phyloP scores from a whole-genome alignment of 2,329 filamentous ascomycete genomes.

The Calonectria pteridis region DNA sequence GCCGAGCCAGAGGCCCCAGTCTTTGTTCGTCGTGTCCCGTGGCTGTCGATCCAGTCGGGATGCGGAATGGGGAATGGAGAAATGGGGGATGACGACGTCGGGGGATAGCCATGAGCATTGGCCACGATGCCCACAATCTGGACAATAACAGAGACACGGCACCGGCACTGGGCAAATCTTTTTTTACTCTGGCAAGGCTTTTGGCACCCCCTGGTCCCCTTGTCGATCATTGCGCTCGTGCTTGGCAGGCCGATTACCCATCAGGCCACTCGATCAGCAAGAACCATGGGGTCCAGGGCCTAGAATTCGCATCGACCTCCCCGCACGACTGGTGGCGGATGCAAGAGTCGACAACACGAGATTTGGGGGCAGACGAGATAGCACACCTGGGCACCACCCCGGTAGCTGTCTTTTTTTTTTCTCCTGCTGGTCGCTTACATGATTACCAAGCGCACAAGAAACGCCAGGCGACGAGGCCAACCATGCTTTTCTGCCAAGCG shows the following conservation, averaged over 20 bases:
- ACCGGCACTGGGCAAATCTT: constrained; percentile 10
- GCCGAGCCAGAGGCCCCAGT: constrained; percentile 13
- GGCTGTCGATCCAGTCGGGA: not conserved
- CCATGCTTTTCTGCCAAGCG: constrained; percentile 9
- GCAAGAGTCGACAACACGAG: constrained; percentile 1
- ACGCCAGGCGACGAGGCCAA: not conserved
- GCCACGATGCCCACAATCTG: not conserved
- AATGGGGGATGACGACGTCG: constrained; percentile 17
- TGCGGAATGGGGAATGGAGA: constrained; percentile 11
- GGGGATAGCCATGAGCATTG: constrained; percentile 6
- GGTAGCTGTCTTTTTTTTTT: not conserved
- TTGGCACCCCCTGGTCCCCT: not conserved
- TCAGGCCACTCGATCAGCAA: constrained; percentile 16
- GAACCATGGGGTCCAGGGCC: constrained; percentile 21
- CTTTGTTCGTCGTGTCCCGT: constrained; percentile 11
- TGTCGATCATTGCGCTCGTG: constrained; percentile 24
- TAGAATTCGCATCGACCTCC: constrained; percentile 27
- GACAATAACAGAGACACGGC: constrained; percentile 6
- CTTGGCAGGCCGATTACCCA: constrained; percentile 14
- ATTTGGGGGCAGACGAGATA: not conserved
- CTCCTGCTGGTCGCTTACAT: not conserved
- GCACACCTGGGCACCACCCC: constrained; percentile 11
- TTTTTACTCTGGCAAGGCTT: constrained; percentile 2
- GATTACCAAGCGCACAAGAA: constrained; percentile 4
- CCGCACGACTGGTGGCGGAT: constrained; percentile 17